These are phyloP conservation scores for Daldinia vernicosa DNA, from an alignment of 495 filamentous ascomycete genomes.

Conservation along the genomic window DNA sequence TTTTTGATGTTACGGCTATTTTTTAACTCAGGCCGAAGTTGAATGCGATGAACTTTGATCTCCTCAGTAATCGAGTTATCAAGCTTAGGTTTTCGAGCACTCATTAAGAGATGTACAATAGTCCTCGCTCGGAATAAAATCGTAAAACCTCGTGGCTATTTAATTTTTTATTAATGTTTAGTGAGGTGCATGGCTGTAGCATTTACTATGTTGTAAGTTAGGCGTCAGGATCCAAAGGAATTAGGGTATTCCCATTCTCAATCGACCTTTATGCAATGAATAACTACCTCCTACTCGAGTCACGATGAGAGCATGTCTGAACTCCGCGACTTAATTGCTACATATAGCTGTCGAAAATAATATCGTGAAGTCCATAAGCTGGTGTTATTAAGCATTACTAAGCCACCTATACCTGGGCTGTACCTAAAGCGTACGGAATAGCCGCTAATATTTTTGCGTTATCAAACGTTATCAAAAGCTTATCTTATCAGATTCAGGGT, in stretches of 20 bases:
- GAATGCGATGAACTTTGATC: conserved; percentile 15
- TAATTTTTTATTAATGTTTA: not conserved
- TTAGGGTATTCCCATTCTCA: not conserved
- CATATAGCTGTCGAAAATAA: too few relatives aligned
- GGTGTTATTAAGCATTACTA: too few relatives aligned
- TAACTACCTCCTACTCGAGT: not conserved
- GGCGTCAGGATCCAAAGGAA: too few relatives aligned
- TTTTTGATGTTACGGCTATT: conserved; percentile 1
- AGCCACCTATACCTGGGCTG: not conserved
- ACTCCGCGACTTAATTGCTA: too few relatives aligned
- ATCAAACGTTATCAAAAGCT: not conserved
- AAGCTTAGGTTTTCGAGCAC: conserved; percentile 14
- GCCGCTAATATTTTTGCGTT: not conserved
- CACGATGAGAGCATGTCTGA: not conserved
- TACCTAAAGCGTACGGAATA: not conserved
- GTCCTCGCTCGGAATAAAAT: conserved; percentile 25
- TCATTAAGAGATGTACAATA: conserved; percentile 31
- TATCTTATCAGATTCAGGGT: conserved; percentile 2
- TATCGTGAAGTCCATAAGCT: too few relatives aligned
- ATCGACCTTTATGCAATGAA: not conserved
- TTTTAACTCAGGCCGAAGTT: conserved; percentile 13
- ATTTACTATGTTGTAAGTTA: too few relatives aligned
- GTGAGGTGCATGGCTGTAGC: not conserved
- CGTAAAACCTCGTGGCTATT: conserved; percentile 5
- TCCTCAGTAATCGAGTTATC: conserved; percentile 9